Evolutionary conservation across 108 stramenopile species (phyloP).

Genomic region (Skeletonema marinoi): DNA sequence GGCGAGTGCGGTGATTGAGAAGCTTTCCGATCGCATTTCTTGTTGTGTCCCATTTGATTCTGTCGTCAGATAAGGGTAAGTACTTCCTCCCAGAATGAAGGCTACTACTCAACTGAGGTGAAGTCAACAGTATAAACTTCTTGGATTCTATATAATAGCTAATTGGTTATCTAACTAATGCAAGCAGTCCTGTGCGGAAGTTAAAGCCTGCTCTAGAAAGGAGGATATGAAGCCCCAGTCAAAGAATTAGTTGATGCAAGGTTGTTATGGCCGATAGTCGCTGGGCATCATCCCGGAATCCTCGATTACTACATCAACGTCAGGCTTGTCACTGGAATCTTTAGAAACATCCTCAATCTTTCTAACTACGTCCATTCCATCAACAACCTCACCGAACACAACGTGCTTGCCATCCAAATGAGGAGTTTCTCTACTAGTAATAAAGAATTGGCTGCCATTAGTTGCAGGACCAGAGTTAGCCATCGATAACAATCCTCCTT

Average conservation of each 20-base stretch:
- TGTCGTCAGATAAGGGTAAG: no score
- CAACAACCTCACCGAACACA: constrained; percentile 98
- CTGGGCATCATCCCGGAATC: constrained; percentile 83
- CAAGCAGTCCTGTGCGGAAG: not conserved
- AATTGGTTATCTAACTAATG: not conserved
- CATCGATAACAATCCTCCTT: constrained; percentile 76
- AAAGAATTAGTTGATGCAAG: no score
- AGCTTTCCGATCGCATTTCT: no score
- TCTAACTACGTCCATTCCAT: constrained; percentile 94
- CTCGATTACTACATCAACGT: constrained; percentile 83
- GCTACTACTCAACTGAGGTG: no score
- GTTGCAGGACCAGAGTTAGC: constrained; percentile 90
- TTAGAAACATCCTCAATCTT: constrained; percentile 81
- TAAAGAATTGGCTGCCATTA: constrained; percentile 96
- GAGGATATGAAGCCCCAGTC: not conserved
- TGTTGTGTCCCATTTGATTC: no score
- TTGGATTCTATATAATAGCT: not conserved
- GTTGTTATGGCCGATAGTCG: constrained; percentile 29
- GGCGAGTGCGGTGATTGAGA: no score
- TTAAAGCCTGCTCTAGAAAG: no score
- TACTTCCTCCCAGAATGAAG: no score
- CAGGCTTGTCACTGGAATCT: constrained; percentile 75
- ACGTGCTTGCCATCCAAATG: constrained; percentile 99
- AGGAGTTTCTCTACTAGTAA: constrained; percentile 82
- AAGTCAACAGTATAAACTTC: no score